Conservation (phyloP, 2,329 filamentous ascomycete genomes). For the Aureobasidium leucospermi region DNA sequence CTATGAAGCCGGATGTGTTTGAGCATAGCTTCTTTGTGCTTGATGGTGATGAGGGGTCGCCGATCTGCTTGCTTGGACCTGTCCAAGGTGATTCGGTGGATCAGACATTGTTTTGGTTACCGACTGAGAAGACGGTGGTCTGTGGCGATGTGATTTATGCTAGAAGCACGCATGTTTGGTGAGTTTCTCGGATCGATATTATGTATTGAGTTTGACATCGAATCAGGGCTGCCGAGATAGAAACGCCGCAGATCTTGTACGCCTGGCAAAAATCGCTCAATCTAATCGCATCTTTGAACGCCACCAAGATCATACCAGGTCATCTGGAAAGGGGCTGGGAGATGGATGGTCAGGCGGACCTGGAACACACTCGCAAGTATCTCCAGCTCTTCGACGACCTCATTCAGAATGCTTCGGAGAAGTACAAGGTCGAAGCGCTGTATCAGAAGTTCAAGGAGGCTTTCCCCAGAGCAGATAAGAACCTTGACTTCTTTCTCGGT, state of each 20-base stretch:
- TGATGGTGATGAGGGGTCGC: conserved; percentile 21
- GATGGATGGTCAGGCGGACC: conserved; percentile 22
- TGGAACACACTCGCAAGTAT: conserved; percentile 26
- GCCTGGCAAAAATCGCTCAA: conserved; percentile 19
- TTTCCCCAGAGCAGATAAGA: conserved; percentile 25
- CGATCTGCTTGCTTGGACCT: conserved; percentile 25
- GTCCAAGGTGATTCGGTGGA: conserved; percentile 28
- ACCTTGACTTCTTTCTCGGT: conserved; percentile 30
- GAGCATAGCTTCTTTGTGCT: conserved; percentile 25
- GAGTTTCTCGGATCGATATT: neutral
- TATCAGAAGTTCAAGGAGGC: conserved; percentile 25
- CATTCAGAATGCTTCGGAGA: conserved; percentile 23
- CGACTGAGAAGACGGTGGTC: conserved; percentile 22
- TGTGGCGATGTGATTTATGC: conserved; percentile 27
- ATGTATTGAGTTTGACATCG: neutral
- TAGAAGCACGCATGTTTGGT: conserved; percentile 27
- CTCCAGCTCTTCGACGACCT: conserved; percentile 25
- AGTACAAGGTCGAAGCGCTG: conserved; percentile 24
- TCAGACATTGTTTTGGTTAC: conserved; percentile 25
- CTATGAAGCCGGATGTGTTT: conserved; percentile 24
- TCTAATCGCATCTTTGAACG: conserved; percentile 24
- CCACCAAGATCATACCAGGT: conserved; percentile 25
- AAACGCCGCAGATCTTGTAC: conserved; percentile 23
- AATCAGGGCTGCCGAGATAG: conserved; percentile 25
- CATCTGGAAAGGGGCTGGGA: conserved; percentile 26